phyloP scores from a whole-genome alignment of 1,284 basidiomycete species.

The Neolentinus lepideus region DNA sequence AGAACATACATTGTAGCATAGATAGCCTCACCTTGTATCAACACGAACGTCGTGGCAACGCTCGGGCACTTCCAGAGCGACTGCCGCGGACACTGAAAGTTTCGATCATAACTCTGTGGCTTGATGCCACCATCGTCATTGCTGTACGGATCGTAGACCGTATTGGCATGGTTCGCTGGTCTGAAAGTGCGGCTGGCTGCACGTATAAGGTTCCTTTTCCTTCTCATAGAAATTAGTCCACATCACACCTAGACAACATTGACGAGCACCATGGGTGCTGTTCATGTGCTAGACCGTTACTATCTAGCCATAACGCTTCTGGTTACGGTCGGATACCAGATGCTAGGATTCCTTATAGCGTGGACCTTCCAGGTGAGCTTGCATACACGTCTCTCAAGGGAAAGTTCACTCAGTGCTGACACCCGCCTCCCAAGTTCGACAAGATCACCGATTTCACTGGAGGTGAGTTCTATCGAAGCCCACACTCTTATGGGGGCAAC shows the following conservation, averaged over 20 bases:
- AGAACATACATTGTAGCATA: background rate
- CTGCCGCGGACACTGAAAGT: background rate
- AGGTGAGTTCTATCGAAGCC: conserved; percentile 27
- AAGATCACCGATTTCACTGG: conserved; percentile 69
- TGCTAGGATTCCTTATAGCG: conserved; percentile 60
- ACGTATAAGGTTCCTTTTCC: too few relatives aligned
- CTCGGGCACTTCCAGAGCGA: background rate
- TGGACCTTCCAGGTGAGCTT: conserved; percentile 46
- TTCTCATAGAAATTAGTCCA: too few relatives aligned
- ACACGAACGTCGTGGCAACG: background rate
- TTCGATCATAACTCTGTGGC: background rate
- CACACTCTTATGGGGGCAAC: too few relatives aligned
- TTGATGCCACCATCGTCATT: background rate
- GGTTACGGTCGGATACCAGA: conserved; percentile 61
- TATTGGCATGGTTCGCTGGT: too few relatives aligned
- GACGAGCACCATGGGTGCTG: conserved; percentile 7
- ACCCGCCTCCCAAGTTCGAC: conserved; percentile 41
- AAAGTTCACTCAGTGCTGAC: background rate
- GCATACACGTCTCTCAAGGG: background rate
- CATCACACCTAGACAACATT: too few relatives aligned
- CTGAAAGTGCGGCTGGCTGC: too few relatives aligned
- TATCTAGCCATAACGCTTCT: conserved; percentile 64
- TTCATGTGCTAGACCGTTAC: conserved; percentile 53
- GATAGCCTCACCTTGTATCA: background rate
- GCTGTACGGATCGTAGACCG: background rate